These are phyloP conservation scores for Uncinocarpus reesii DNA, from an alignment of 2,329 filamentous ascomycete species.

Conservation along the genomic window DNA sequence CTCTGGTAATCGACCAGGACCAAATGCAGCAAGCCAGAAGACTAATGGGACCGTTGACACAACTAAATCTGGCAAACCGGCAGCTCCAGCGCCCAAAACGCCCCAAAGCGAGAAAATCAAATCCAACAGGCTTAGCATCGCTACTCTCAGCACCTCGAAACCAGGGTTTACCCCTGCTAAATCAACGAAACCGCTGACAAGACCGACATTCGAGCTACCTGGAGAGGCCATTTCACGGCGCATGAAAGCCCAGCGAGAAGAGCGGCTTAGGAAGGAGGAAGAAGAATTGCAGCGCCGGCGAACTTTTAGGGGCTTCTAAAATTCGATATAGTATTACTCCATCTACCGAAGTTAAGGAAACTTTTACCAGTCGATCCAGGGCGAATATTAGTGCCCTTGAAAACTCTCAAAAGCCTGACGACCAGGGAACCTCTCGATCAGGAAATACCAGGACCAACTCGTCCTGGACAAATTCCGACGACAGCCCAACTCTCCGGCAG, in stretches of 20 bases:
- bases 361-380: constrained; percentile 38
- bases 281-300: constrained; percentile 26
- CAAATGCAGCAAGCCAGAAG: background rate
- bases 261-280: constrained; percentile 38
- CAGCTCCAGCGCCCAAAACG: background rate
- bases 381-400: constrained; percentile 19
- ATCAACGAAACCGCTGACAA: constrained; percentile 43
- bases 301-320: constrained; percentile 41
- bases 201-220: constrained; percentile 42
- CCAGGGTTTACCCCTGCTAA: constrained; percentile 42
- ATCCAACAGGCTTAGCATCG: background rate
- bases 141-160: constrained; percentile 34
- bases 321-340: constrained; percentile 25
- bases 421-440: background rate
- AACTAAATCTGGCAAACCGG: background rate
- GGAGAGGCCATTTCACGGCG: constrained; percentile 46
- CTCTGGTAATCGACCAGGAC: background rate
- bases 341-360: constrained; percentile 35
- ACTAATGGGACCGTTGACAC: background rate
- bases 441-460: constrained; percentile 4
- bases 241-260: constrained; percentile 43
- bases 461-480: constrained; percentile 9
- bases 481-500: constrained; percentile 1
- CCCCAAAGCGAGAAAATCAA: background rate
- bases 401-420: constrained; percentile 2